Conservation (phyloP, 371 early-diverging fungal genomes). For the Coemansia sp. region DNA sequence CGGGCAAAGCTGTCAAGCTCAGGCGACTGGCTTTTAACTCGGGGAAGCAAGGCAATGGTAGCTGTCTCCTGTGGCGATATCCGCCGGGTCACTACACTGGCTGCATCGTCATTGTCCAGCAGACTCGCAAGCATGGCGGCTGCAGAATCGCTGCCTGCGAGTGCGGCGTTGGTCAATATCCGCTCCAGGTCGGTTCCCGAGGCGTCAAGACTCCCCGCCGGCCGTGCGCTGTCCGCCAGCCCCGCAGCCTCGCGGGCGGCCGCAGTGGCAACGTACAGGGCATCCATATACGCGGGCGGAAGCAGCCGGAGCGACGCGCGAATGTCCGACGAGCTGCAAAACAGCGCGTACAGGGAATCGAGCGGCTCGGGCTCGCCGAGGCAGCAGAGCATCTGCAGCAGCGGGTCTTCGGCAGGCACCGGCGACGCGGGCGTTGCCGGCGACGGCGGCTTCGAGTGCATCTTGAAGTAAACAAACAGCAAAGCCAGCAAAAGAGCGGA, state of each 20-base stretch:
- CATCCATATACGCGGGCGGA: conserved; percentile 23
- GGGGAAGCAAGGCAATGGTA: background rate
- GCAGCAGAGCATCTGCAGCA: conserved; percentile 5
- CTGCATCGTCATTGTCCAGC: conserved; percentile 5
- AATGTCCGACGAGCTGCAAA: conserved; percentile 15
- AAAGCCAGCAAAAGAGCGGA: background rate
- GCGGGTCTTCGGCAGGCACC: conserved; percentile 8
- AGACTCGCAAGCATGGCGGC: conserved; percentile 20
- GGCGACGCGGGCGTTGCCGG: conserved; percentile 4
- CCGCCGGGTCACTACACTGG: background rate
- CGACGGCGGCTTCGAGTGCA: conserved; percentile 4
- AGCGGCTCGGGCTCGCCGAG: background rate
- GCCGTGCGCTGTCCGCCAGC: background rate
- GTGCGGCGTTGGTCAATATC: background rate
- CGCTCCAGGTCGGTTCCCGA: background rate
- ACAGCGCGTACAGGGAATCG: background rate
- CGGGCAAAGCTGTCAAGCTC: conserved; percentile 4
- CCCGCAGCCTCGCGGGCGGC: background rate
- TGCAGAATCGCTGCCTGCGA: conserved; percentile 4
- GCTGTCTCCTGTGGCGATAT: background rate
- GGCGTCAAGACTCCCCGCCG: background rate
- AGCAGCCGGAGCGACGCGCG: conserved; percentile 29
- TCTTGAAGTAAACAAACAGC: background rate
- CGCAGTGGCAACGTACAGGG: background rate
- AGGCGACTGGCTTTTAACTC: background rate